phyloP scores from a whole-genome alignment of 176 grass and related monocot genomes.

The Oryza meridionalis region DNA sequence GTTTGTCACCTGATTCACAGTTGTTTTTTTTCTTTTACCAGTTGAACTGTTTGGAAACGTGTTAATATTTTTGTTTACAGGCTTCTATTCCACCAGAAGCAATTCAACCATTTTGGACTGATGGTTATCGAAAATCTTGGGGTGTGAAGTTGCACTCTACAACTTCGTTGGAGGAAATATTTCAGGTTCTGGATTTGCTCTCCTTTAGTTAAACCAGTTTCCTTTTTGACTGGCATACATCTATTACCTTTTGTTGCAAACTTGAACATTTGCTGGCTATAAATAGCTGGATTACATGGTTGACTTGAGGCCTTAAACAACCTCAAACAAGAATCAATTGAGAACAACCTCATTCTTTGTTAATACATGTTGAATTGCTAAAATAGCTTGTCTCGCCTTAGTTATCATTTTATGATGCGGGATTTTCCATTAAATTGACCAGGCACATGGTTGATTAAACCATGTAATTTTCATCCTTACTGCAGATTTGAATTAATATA shows the following conservation, averaged over 20 bases:
- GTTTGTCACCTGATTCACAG: slow-evolving; percentile 23
- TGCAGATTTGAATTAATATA: slow-evolving; percentile 15
- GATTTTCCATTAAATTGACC: slow-evolving; percentile 26
- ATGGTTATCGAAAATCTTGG: slow-evolving; percentile 91
- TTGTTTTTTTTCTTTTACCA: slow-evolving; percentile 18
- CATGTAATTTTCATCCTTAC: slow-evolving; percentile 26
- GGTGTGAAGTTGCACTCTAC: slow-evolving; percentile 72
- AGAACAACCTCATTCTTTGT: slow-evolving; percentile 1
- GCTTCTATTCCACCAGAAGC: slow-evolving; percentile 79
- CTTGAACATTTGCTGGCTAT: slow-evolving; percentile 13
- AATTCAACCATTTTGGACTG: slow-evolving; percentile 83
- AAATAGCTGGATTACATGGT: slow-evolving; percentile 25
- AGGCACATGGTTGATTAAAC: slow-evolving; percentile 27
- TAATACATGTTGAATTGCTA: slow-evolving; percentile 21
- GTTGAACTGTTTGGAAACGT: slow-evolving; percentile 34
- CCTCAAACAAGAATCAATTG: not conserved
- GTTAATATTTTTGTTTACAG: slow-evolving; percentile 52
- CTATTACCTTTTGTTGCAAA: slow-evolving; percentile 14
- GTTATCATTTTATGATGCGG: slow-evolving; percentile 24
- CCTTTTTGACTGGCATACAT: slow-evolving; percentile 15
- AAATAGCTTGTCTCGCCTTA: slow-evolving; percentile 6
- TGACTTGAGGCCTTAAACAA: slow-evolving; percentile 26
- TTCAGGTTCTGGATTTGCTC: slow-evolving; percentile 60
- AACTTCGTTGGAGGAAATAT: slow-evolving; percentile 64
- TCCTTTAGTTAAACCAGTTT: slow-evolving; percentile 23